Conservation (phyloP, 495 filamentous ascomycete genomes). For the Thermothielavioides terrestris region DNA sequence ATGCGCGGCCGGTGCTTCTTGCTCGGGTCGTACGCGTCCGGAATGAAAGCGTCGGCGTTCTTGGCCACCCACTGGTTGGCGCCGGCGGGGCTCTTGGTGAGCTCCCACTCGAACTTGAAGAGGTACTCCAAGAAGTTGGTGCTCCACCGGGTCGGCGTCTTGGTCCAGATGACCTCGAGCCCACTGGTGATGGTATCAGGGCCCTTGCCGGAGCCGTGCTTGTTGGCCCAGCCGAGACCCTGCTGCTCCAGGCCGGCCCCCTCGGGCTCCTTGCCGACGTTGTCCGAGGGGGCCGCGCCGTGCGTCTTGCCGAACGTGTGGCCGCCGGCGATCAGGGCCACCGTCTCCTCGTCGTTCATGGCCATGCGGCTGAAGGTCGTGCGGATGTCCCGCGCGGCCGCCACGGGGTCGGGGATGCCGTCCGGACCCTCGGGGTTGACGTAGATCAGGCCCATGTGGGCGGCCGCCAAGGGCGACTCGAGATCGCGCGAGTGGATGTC, state of each 20-base stretch:
- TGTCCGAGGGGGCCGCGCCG: slow-evolving; percentile 50
- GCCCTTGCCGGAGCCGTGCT: slow-evolving; percentile 50
- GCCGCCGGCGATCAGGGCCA: slow-evolving; percentile 64
- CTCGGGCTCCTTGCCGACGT: slow-evolving; percentile 57
- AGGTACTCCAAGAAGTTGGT: slow-evolving; percentile 61
- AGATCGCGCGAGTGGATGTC: slow-evolving; percentile 53
- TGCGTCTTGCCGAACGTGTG: slow-evolving; percentile 71
- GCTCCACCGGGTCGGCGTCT: slow-evolving; percentile 60
- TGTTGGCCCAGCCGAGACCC: slow-evolving; percentile 60
- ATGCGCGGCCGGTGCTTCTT: slow-evolving; percentile 60
- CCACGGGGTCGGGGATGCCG: slow-evolving; percentile 55
- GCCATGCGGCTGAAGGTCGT: slow-evolving; percentile 65
- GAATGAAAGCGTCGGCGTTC: slow-evolving; percentile 53
- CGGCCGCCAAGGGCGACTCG: slow-evolving; percentile 54
- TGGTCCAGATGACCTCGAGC: slow-evolving; percentile 67
- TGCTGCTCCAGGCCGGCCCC: slow-evolving; percentile 52
- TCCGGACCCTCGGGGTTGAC: slow-evolving; percentile 72
- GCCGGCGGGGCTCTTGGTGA: slow-evolving; percentile 61
- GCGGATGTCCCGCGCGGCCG: slow-evolving; percentile 60
- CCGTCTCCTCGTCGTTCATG: slow-evolving; percentile 72
- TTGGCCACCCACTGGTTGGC: slow-evolving; percentile 68
- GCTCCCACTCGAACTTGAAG: slow-evolving; percentile 69
- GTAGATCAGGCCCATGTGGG: slow-evolving; percentile 69
- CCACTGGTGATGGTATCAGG: slow-evolving; percentile 62
- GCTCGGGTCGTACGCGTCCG: slow-evolving; percentile 54